Conservation (phyloP, 306 rosid species). For the Coriaria nepalensis region DNA sequence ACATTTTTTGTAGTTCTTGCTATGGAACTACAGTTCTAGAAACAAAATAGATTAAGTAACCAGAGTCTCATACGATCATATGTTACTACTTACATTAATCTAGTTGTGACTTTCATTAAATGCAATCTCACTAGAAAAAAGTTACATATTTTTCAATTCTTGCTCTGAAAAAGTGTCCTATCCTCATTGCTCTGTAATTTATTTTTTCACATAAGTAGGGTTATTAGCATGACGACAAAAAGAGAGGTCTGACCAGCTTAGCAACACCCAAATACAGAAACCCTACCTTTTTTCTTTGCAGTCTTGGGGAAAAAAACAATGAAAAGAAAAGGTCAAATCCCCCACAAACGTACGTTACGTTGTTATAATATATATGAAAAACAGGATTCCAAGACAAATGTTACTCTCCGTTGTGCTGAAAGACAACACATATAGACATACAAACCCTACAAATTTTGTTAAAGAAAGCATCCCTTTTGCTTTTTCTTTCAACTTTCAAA, state of each 20-base stretch:
- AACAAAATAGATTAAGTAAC: no score
- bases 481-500: slow-evolving; percentile 69
- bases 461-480: no score
- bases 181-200: neutral
- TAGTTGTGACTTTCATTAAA: no score
- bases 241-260: slow-evolving; percentile 32
- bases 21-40: no score
- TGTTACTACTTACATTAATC: no score
- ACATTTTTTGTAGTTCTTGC: no score
- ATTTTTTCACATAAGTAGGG: slow-evolving; percentile 18
- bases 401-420: slow-evolving; percentile 44
- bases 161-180: slow-evolving; percentile 18
- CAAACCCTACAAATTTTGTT: slow-evolving; percentile 68
- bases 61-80: no score
- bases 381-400: slow-evolving; percentile 97
- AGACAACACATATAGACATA: slow-evolving; percentile 63
- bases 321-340: slow-evolving; percentile 35
- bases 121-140: neutral
- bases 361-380: neutral
- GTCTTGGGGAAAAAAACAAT: slow-evolving; percentile 9
- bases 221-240: slow-evolving; percentile 49
- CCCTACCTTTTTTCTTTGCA: slow-evolving; percentile 30
- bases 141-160: slow-evolving; percentile 1
- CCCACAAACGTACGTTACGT: slow-evolving; percentile 4
- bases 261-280: slow-evolving; percentile 13